Evolutionary conservation across 2,329 filamentous ascomycete genomes (phyloP).

Genomic region (Colletotrichum lupini): DNA sequence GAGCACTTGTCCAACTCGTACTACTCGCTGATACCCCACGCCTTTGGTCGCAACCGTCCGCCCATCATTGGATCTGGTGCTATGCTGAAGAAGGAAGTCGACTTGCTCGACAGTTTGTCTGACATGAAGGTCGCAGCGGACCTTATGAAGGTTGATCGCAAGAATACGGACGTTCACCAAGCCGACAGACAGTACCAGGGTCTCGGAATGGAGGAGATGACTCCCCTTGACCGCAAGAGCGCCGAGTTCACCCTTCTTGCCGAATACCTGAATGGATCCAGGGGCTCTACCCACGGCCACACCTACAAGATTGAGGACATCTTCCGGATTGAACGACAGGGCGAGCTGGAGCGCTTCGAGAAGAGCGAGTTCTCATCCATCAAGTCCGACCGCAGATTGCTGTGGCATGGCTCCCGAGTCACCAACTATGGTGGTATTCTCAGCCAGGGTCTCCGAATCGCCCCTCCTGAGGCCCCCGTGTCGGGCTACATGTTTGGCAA

Average conservation of each 20-base stretch:
- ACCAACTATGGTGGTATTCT: slow-evolving; percentile 92
- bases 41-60: slow-evolving; percentile 79
- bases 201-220: slow-evolving; percentile 82
- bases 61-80: slow-evolving; percentile 70
- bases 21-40: slow-evolving; percentile 85
- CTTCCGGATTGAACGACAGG: slow-evolving; percentile 83
- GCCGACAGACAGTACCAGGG: slow-evolving; percentile 80
- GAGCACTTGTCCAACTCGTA: slow-evolving; percentile 80
- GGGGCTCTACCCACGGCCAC: slow-evolving; percentile 73
- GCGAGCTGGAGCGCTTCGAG: slow-evolving; percentile 77
- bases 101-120: slow-evolving; percentile 81
- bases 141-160: slow-evolving; percentile 76
- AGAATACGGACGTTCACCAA: slow-evolving; percentile 62
- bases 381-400: slow-evolving; percentile 75
- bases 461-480: slow-evolving; percentile 83
- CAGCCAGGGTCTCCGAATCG: slow-evolving; percentile 88
- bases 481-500: slow-evolving; percentile 91
- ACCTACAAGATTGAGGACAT: slow-evolving; percentile 76
- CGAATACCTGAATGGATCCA: slow-evolving; percentile 75
- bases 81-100: slow-evolving; percentile 79
- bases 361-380: slow-evolving; percentile 63
- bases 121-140: slow-evolving; percentile 87
- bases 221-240: slow-evolving; percentile 67
- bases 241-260: slow-evolving; percentile 74
- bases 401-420: slow-evolving; percentile 88